Evolutionary conservation across 257 asterid species (phyloP), one percentile per base, ranked within the genome.

Genomic region (Schizonepeta tenuifolia): DNA sequence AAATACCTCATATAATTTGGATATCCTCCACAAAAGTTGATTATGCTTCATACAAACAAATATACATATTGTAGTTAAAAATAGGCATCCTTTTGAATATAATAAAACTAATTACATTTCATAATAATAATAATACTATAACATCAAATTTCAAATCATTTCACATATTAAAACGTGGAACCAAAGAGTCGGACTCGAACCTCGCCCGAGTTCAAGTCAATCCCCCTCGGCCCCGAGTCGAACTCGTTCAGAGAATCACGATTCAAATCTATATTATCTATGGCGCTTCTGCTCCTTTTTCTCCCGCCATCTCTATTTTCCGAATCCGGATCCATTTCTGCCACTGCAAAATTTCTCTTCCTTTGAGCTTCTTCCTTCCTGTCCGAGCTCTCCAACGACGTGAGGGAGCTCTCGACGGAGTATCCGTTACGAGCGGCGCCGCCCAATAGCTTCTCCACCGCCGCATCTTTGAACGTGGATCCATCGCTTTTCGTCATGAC

Each of bases 331-430:
- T 82, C 73, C 86, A 78, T 85, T 69, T 87, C 90, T 89, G 85
- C 85, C 41, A 43, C 74, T 1, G 71, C 80, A n/a, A 78, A 80
- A 15, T 69, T 61, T 65, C 63, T 78, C 67, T 51, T 82, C 62
- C 47, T 53, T 35, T 55, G 50, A 9, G 53, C 36, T 53, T 56
- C 77, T 31, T 86, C 87, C 61, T 80, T 86, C 47, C 78, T 58
- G 22, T 43, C 92, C 22, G 96, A 86, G 78, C 83, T 83, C 58
- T 85, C 98, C 1, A 92, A 86, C 3, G 98, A 88, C 57, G 97
- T 93, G 65, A 86, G 75, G 0, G 96, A 93, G 61, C 93, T 93
- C 59, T 93, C 98, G 2, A 86, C 40, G 0, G 97, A 93, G 62
- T 79, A 72, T 63, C 86, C 68, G 18, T 78, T 83, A 11, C 74